Conservation (phyloP, 805 yeast genomes). For the Barnettozyma vustinii region DNA sequence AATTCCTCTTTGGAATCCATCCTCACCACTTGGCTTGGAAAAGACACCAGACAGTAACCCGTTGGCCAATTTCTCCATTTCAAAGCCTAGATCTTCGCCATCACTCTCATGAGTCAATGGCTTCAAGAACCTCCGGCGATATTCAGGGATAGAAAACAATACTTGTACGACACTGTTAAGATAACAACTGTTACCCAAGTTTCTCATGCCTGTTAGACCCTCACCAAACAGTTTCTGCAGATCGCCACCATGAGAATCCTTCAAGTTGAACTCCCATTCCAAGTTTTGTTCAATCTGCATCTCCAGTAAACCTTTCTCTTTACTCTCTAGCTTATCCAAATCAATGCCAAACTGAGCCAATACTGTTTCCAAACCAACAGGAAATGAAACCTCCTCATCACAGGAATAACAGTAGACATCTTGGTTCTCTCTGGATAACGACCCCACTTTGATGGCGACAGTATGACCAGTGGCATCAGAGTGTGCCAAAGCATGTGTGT, state of each 20-base stretch:
- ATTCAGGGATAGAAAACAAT: slow-evolving; percentile 41
- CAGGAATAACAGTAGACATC: slow-evolving; percentile 89
- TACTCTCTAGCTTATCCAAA: slow-evolving; percentile 46
- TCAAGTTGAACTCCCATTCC: slow-evolving; percentile 88
- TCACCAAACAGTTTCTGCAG: slow-evolving; percentile 66
- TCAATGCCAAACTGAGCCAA: slow-evolving; percentile 57
- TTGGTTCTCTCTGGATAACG: slow-evolving; percentile 70
- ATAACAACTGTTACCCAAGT: slow-evolving; percentile 92
- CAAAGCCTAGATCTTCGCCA: slow-evolving; percentile 57
- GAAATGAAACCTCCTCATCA: slow-evolving; percentile 83
- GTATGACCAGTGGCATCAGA: slow-evolving; percentile 57
- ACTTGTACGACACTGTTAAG: slow-evolving; percentile 76
- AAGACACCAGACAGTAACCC: slow-evolving; percentile 75
- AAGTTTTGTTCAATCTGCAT: slow-evolving; percentile 88
- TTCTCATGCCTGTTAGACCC: slow-evolving; percentile 77
- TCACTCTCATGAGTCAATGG: slow-evolving; percentile 34
- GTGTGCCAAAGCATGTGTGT: slow-evolving; percentile 84
- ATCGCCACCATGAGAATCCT: slow-evolving; percentile 61
- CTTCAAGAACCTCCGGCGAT: slow-evolving; percentile 18
- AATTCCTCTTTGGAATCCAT: slow-evolving; percentile 64
- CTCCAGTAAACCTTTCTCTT: slow-evolving; percentile 86
- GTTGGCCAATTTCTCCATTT: slow-evolving; percentile 71
- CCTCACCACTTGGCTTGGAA: slow-evolving; percentile 45
- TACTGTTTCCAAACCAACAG: slow-evolving; percentile 37
- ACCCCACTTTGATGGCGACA: slow-evolving; percentile 87